Conservation (phyloP, 2,329 filamentous ascomycete genomes). For the Trichoderma hamatum region DNA sequence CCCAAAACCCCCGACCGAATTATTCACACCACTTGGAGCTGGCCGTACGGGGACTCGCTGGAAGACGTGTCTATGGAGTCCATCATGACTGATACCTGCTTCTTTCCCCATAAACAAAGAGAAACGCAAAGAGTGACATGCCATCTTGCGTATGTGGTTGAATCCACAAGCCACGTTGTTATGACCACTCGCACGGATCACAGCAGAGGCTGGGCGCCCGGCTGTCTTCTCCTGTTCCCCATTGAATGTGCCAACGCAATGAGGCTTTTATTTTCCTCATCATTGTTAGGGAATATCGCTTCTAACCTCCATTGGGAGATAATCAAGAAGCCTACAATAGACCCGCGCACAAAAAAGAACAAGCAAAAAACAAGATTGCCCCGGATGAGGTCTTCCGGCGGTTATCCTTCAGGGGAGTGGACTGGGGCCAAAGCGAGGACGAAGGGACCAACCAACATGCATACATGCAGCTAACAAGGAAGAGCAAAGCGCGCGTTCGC, state of each 20-base stretch:
- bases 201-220: slow-evolving; percentile 1
- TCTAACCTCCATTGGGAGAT: background rate
- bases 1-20: background rate
- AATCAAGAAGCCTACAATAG: background rate
- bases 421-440: background rate
- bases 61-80: background rate
- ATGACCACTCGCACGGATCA: background rate
- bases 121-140: slow-evolving; percentile 7
- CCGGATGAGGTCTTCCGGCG: background rate
- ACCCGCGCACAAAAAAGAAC: background rate
- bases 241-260: background rate
- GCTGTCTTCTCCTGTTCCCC: background rate
- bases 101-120: background rate
- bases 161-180: slow-evolving; percentile 22
- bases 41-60: background rate
- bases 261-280: background rate
- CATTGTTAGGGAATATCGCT: background rate
- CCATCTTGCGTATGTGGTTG: background rate
- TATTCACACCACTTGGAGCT: background rate
- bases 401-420: background rate
- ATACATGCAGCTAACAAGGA: background rate
- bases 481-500: background rate
- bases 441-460: background rate
- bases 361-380: background rate
- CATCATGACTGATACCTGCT: background rate